phyloP scores from a whole-genome alignment of 2,329 filamentous ascomycete species.

The Cordyceps fumosorosea region DNA sequence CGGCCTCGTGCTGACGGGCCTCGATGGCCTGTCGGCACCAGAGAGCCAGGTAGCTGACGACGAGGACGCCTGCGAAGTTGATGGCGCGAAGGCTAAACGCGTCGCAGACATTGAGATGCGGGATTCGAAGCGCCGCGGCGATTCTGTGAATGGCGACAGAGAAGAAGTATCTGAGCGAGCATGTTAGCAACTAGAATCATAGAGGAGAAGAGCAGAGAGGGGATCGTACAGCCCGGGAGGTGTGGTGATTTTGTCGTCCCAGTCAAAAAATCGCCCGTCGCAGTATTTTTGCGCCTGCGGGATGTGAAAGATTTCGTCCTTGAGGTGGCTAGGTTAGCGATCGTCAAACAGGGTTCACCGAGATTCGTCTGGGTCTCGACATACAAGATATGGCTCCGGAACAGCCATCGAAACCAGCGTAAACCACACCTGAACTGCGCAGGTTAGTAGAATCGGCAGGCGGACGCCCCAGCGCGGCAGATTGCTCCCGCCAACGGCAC shows the following conservation, averaged over 20 bases:
- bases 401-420: constrained; percentile 30
- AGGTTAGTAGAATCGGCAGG: constrained; percentile 10
- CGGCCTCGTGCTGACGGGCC: constrained; percentile 27
- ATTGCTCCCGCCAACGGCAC: constrained; percentile 6
- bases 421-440: constrained; percentile 28
- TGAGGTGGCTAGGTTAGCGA: constrained; percentile 1
- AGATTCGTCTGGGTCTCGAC: constrained; percentile 17
- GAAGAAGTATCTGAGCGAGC: constrained; percentile 36
- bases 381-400: constrained; percentile 49
- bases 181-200: not conserved
- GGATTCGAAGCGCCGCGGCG: not conserved
- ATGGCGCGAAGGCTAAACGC: constrained; percentile 37
- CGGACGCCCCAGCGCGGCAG: constrained; percentile 12
- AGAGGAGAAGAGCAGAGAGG: constrained; percentile 15
- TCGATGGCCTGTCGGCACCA: constrained; percentile 49
- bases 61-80: constrained; percentile 36
- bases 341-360: not conserved
- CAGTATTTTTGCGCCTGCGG: constrained; percentile 90
- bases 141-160: constrained; percentile 22
- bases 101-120: constrained; percentile 19
- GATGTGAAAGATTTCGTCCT: constrained; percentile 87
- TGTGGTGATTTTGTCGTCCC: constrained; percentile 97
- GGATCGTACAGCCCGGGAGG: constrained; percentile 70
- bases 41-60: constrained; percentile 39
- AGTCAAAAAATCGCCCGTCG: constrained; percentile 62